A percentile compares a stretch with the other conserved stretches of the same genome.
Conservation (phyloP, 2,329 filamentous ascomycete species). For the Sporothrix euskadiensis region DNA sequence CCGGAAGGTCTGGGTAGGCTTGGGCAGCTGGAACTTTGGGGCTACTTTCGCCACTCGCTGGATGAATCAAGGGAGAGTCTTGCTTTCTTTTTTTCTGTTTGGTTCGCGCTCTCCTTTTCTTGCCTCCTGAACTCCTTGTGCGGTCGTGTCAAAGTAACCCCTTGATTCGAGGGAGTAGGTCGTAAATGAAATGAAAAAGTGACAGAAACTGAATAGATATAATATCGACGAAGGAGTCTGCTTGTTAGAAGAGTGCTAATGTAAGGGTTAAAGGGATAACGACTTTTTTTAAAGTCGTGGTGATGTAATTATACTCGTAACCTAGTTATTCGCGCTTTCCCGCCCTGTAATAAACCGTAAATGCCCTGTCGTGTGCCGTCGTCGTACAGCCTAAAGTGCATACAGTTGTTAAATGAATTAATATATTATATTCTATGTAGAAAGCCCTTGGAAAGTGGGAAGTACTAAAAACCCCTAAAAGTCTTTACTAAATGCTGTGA, state of each 20-base stretch:
- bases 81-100: neutral
- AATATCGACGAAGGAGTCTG: neutral
- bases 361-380: neutral
- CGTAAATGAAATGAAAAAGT: neutral
- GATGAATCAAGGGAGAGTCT: neutral
- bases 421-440: too few relatives aligned
- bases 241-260: neutral
- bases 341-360: neutral
- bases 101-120: neutral
- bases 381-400: constrained; percentile 9
- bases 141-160: neutral
- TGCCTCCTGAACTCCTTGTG: neutral
- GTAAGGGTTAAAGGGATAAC: constrained; percentile 10
- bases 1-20: neutral
- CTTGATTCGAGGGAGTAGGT: neutral
- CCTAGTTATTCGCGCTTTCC: neutral
- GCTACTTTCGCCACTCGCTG: neutral
- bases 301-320: constrained; percentile 2
- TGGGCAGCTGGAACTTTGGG: too few relatives aligned
- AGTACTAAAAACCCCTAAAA: too few relatives aligned
- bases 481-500: too few relatives aligned
- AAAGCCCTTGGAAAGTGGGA: too few relatives aligned
- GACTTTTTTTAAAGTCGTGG: neutral
- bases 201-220: neutral
- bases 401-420: too few relatives aligned